These are phyloP conservation scores for Canavalia ensiformis DNA, from an alignment of 306 rosid genomes.

Conservation along the genomic window DNA sequence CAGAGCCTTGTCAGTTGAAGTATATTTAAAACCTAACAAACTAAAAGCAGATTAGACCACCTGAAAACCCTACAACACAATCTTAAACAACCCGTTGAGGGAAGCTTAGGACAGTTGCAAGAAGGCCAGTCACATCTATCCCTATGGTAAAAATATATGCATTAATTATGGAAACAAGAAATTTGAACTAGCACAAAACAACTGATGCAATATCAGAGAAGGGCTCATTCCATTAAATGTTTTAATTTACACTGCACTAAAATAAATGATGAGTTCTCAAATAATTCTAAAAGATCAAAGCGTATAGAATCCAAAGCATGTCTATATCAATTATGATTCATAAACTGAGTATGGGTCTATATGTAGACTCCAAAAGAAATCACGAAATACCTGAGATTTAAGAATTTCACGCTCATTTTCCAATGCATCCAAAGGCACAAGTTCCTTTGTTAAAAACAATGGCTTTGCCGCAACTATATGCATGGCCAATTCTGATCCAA, in stretches of 20 bases:
- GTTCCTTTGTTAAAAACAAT: slow-evolving; percentile 83
- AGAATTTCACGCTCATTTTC: slow-evolving; percentile 87
- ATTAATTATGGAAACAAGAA: not conserved
- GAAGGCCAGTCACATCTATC: not conserved
- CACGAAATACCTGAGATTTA: slow-evolving; percentile 80
- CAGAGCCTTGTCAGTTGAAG: slow-evolving; percentile 15
- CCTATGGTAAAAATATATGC: not conserved
- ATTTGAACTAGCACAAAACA: slow-evolving; percentile 28
- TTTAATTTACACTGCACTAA: not conserved
- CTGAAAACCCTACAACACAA: slow-evolving; percentile 30
- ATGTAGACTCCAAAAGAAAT: slow-evolving; percentile 18
- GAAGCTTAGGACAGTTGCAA: slow-evolving; percentile 21
- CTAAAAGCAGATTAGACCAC: slow-evolving; percentile 32
- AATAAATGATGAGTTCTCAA: slow-evolving; percentile 4
- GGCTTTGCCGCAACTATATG: slow-evolving; percentile 96
- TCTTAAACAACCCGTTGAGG: slow-evolving; percentile 8
- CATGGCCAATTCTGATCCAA: slow-evolving; percentile 96
- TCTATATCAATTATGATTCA: slow-evolving; percentile 14
- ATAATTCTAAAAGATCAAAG: slow-evolving; percentile 19
- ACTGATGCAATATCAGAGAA: not conserved
- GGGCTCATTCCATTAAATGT: not conserved
- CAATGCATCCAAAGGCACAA: slow-evolving; percentile 77
- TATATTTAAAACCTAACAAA: slow-evolving; percentile 16
- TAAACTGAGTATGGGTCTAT: not conserved
- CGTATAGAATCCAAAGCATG: slow-evolving; percentile 7